Evolutionary conservation across 192 early-diverging fungal genomes (phyloP).

Genomic region (Cladochytrium replicatum): DNA sequence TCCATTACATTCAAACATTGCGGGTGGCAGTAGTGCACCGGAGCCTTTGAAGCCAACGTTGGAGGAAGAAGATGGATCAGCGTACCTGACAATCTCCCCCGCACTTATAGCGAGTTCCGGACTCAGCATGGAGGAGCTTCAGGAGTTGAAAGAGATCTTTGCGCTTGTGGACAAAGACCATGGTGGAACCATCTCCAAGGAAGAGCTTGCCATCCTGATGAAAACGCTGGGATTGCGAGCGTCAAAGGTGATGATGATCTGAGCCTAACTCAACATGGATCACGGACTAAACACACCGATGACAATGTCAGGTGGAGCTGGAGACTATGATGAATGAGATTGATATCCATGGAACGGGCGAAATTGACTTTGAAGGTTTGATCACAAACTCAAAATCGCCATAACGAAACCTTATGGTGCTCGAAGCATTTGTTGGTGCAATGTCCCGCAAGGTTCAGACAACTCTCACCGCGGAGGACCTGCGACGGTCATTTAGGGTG

Average conservation of each 20-base stretch:
- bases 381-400: too few species aligned
- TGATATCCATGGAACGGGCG: slow-evolving; percentile 34
- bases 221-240: slow-evolving; percentile 38
- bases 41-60: too few species aligned
- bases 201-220: slow-evolving; percentile 44
- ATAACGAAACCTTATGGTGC: background rate
- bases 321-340: slow-evolving; percentile 46
- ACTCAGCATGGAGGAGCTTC: slow-evolving; percentile 27
- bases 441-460: slow-evolving; percentile 44
- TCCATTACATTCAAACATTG: too few species aligned
- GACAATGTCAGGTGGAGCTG: slow-evolving; percentile 23
- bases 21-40: too few species aligned
- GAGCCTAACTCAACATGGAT: background rate
- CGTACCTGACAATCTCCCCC: too few species aligned
- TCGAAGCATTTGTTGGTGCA: slow-evolving; percentile 36
- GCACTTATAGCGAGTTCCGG: slow-evolving; percentile 31
- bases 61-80: too few species aligned
- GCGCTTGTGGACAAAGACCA: slow-evolving; percentile 47
- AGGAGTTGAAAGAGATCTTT: slow-evolving; percentile 46
- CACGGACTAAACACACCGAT: background rate
- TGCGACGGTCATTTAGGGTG: slow-evolving; percentile 31
- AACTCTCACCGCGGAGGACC: slow-evolving; percentile 30
- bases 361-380: slow-evolving; percentile 50
- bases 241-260: slow-evolving; percentile 14
- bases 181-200: slow-evolving; percentile 38